phyloP scores from a whole-genome alignment of 1,284 basidiomycete species.

The Pseudozyma pruni region DNA sequence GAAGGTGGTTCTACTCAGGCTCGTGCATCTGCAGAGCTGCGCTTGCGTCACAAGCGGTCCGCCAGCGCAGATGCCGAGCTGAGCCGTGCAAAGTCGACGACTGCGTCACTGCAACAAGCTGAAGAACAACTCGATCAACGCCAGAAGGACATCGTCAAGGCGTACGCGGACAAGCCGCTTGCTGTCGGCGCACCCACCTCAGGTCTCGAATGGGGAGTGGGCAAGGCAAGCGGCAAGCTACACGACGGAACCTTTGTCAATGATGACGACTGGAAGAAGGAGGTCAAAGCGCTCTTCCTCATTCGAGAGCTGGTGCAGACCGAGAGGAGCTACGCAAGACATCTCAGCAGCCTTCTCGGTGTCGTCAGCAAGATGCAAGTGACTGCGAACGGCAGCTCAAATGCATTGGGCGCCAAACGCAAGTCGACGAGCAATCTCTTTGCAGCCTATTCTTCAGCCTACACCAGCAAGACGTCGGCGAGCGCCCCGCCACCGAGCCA shows the following conservation, averaged over 20 bases:
- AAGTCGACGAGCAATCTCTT: conserved; percentile 36
- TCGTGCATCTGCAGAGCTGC: neutral
- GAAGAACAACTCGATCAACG: conserved; percentile 30
- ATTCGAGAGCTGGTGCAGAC: conserved; percentile 66
- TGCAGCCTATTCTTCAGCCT: conserved; percentile 31
- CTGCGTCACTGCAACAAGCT: conserved; percentile 4
- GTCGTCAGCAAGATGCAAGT: conserved; percentile 50
- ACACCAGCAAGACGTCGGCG: conserved; percentile 11
- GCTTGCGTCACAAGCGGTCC: conserved; percentile 26
- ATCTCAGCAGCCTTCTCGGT: conserved; percentile 56
- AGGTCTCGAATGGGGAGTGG: conserved; percentile 50
- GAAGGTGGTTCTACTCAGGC: neutral
- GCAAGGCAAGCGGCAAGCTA: conserved; percentile 56
- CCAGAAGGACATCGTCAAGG: conserved; percentile 45
- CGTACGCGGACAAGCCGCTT: conserved; percentile 23
- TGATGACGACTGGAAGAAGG: conserved; percentile 65
- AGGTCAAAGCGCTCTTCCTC: conserved; percentile 64
- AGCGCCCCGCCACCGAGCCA: conserved; percentile 35
- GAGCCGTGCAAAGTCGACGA: conserved; percentile 6
- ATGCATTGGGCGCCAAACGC: conserved; percentile 22
- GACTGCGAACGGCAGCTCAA: conserved; percentile 8
- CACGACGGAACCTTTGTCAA: conserved; percentile 57
- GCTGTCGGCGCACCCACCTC: conserved; percentile 17
- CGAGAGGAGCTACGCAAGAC: conserved; percentile 61
- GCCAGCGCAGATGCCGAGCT: conserved; percentile 29